Evolutionary conservation across 2,329 filamentous ascomycete species (phyloP), one percentile per base, ranked within the genome.

Genomic region (Alternaria infectoria): DNA sequence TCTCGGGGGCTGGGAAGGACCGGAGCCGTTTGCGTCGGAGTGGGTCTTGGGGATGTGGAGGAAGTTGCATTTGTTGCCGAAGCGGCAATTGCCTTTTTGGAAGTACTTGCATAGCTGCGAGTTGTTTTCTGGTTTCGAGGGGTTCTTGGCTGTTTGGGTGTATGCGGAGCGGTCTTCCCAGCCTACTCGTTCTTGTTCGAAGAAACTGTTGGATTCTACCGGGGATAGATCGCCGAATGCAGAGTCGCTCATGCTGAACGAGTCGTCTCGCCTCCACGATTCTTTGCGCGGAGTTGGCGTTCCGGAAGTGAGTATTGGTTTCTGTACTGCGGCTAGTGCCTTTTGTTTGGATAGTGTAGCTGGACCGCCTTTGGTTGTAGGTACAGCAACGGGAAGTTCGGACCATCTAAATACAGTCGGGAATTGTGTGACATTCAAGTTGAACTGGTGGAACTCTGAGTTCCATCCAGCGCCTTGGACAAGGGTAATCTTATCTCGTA

Each of bases 401-500:
- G 70, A 74, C 72, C 69, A 80, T 61, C 84, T 82, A 67, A 89
- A 89, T 15, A 89, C 80, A 0, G 81, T 80, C 1, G 82, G 83
- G 10, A 89, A 77, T 59, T 87, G 83, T 36, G 84, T 83, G 21
- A 87, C 74, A 7, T 81, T 81, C 62, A 89, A 77, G 19, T 81
- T 82, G 21, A 89, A 81, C 45, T 80, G 83, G 47, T 80, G 77
- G 61, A 87, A 89, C 62, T 89, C 84, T 3, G 80, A 76, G 65
- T 86, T 84, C 64, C 87, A 86, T 3, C 79, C 78, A 23, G 84
- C 76, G n/a, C 82, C 83, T 61, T 83, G 83, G 46, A 90, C 74
- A 11, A 89, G 83, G 0, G 87, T 89, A 62, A 89, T 83, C 54
- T 83, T 83, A 23, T 86, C 81, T 8, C 77, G 74, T 61, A 83